These are phyloP conservation scores for Globisporangium parvum DNA, from an alignment of 352 stramenopile genomes.

Conservation along the genomic window DNA sequence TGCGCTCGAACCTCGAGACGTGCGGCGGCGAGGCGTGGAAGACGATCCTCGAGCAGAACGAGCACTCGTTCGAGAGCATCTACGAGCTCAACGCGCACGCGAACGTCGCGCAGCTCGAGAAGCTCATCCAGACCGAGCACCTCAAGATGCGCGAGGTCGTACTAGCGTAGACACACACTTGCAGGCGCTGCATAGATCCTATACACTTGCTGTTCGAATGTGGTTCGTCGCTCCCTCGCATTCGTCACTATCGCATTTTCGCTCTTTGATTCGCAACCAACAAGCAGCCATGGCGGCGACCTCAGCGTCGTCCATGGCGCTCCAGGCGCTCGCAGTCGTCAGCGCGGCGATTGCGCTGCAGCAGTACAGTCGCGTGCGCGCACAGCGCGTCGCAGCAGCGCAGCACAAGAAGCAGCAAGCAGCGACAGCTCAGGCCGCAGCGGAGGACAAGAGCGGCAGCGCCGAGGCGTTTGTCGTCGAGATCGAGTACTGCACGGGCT, in stretches of 20 bases:
- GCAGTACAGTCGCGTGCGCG: conserved; percentile 25
- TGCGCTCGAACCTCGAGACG: conserved; percentile 90
- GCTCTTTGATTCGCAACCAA: too few species aligned
- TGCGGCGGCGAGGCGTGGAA: conserved; percentile 95
- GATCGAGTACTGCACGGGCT: conserved; percentile 91
- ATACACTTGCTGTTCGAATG: too few species aligned
- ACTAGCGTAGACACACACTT: conserved; percentile 26
- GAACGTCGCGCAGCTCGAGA: conserved; percentile 82
- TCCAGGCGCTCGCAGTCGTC: conserved; percentile 23
- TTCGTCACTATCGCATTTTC: neutral
- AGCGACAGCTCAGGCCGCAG: conserved; percentile 4
- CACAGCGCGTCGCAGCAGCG: neutral
- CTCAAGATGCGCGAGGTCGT: conserved; percentile 69
- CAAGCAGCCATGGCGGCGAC: neutral
- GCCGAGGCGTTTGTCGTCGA: conserved; percentile 53
- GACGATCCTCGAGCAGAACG: conserved; percentile 87
- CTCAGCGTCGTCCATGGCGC: neutral
- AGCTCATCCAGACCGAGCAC: conserved; percentile 82
- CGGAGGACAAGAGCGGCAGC: conserved; percentile 9
- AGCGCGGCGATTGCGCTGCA: conserved; percentile 32
- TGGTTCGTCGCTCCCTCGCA: neutral
- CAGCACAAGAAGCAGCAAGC: neutral
- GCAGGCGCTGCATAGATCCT: neutral
- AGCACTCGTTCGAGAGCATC: conserved; percentile 94
- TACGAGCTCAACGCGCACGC: conserved; percentile 91